Evolutionary conservation across 2,329 filamentous ascomycete genomes (phyloP), one percentile per base, ranked within the genome.

Genomic region (Colletotrichum siamense): DNA sequence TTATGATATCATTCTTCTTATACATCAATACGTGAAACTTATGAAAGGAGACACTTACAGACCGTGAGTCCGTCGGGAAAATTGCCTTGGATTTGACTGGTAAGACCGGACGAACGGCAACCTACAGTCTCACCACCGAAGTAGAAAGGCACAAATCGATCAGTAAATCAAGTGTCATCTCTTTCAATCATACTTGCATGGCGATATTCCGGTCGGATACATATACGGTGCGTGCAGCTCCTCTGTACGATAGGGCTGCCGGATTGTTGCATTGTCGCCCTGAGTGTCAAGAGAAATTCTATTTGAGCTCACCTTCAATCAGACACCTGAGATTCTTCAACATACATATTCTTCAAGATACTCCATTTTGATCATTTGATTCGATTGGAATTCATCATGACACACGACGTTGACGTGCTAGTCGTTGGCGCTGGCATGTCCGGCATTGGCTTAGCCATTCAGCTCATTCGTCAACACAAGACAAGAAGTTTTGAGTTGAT

Each of bases 251-350:
- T 49, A 22, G 6, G 44, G 18, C 18, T 12, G 16, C 36, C 15
- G 36, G n/a, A 18, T 3, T 13, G 44, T n/a, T 22, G n/a, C 18
- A 49, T 6, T 4, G 7, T 49, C 44, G 10, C 44, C n/a, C 10
- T 22, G 6, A 22, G 44, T 22, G n/a, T 49, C 18, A 7, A 7
- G n/a, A 49, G 10, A 49, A 22, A 22, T 49, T 49, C 18, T 22
- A 0, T 13, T 49, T 22, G 44, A 49, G 44, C 1, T 49, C n/a
- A 10, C 10, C 1, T 22, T 22, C n/a, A 22, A 52, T 13, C 3
- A 52, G n/a, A n/a, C 10, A 0, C 10, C 1, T 13, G 44, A 22
- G 6, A 6, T 13, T 22, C 0, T 22, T 52, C 0, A 52, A 52
- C 10, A 52, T 22, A 8, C 0, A 12, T 0, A 0, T 22, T 22